Conservation (phyloP, 2,329 filamentous ascomycete genomes). For the Ophiostoma quercus region DNA sequence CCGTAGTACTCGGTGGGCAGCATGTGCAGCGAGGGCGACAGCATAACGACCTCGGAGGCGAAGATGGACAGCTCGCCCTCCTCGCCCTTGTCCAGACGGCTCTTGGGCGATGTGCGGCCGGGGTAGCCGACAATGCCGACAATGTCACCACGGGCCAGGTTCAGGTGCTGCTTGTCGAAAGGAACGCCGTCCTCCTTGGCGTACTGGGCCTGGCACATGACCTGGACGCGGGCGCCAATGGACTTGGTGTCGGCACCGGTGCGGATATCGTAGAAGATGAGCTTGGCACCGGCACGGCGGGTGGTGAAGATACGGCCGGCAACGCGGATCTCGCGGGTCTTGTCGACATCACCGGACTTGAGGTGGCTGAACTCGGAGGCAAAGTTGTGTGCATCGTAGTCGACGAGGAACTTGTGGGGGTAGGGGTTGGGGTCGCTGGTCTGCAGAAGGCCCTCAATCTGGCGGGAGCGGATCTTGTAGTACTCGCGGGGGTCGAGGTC, state of each 20-base stretch:
- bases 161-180: constrained; percentile 85
- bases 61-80: constrained; percentile 94
- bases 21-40: constrained; percentile 88
- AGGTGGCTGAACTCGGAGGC: constrained; percentile 70
- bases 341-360: constrained; percentile 79
- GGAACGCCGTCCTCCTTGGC: constrained; percentile 54
- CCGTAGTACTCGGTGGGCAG: constrained; percentile 87
- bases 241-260: constrained; percentile 47
- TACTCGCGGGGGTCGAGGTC: constrained; percentile 62
- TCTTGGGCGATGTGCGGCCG: constrained; percentile 83
- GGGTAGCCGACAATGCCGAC: constrained; percentile 83
- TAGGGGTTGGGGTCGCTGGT: constrained; percentile 74
- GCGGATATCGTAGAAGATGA: constrained; percentile 86
- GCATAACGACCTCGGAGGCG: constrained; percentile 74
- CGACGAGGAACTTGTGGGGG: constrained; percentile 88
- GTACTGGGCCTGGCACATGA: constrained; percentile 86
- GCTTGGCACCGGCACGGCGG: constrained; percentile 73
- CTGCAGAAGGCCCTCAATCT: constrained; percentile 65
- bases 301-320: constrained; percentile 87
- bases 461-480: constrained; percentile 88
- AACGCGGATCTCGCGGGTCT: constrained; percentile 68
- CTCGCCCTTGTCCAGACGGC: constrained; percentile 68
- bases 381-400: constrained; percentile 77
- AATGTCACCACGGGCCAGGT: constrained; percentile 85
- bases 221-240: constrained; percentile 74